Base-by-base conservation (phyloP, 257 asterid genomes). In the Handroanthus guayacan region DNA sequence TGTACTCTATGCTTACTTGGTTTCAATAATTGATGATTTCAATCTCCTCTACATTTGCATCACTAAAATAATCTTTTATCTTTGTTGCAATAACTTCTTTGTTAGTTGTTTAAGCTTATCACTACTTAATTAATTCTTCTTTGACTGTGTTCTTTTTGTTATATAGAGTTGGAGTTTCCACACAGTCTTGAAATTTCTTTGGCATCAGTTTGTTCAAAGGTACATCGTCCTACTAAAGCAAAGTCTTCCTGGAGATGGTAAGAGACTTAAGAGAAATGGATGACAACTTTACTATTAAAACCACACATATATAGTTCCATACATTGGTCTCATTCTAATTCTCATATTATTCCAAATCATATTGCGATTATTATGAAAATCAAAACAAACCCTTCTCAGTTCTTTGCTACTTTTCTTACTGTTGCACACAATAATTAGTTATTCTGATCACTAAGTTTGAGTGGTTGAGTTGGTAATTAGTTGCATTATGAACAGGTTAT, bases 211-310 rank as follows among this genome's bases (percentile, higher is more conserved):
- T 84, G 85, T 80, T 78, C 85, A 50, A 90, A 83, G 85, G 84
- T 94, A 48, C 89, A 55, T 50, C 78, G 88, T 79, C 97, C 97
- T 18, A 86, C 82, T 0, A 97, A 94, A 88, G 96, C 94, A 65
- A 87, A 87, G 84, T 87, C 94, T 79, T 58, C 87, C 54, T 94
- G 97, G 97, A 89, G 95, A 89, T 92, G 97, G 99, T 94, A 89
- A 86, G 79, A 70, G 36, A 18, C 69, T 34, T 62, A n/a, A 50
- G 51, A 34, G 47, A 56, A 20, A 56, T 71, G 52, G 44, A 74
- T 51, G 5, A 44, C 47, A 14, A 36, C 7, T 8, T 17, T 65
- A 5, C 17, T 34, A 2, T 25, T 44, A 2, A 20, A 34, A 25
- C 31, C n/a, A 25, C 0, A 3, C 7, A 41, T 8, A 56, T 1